Evolutionary conservation across 2,329 filamentous ascomycete genomes (phyloP).

Genomic region (Rhynchosporium secalis): DNA sequence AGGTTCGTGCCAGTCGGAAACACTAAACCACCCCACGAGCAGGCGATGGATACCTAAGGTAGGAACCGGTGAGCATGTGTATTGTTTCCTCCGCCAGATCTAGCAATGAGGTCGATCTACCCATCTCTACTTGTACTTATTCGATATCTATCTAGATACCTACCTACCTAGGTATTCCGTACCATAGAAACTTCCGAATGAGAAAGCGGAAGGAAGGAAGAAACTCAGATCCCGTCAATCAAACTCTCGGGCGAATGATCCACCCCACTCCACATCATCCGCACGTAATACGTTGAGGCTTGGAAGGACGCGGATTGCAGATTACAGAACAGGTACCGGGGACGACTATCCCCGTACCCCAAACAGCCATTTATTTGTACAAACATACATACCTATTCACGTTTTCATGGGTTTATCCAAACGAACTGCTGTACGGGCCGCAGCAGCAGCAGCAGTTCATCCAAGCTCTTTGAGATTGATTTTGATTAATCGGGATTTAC

Average conservation of each 20-base stretch:
- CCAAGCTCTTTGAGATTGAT: conserved; percentile 1
- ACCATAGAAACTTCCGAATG: background rate
- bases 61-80: background rate
- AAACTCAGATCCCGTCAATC: too few relatives aligned
- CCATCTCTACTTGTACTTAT: too few relatives aligned
- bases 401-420: background rate
- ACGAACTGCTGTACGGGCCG: background rate
- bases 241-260: conserved; percentile 2
- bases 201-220: background rate
- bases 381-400: background rate
- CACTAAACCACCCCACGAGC: too few relatives aligned
- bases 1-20: too few relatives aligned
- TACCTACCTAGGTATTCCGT: background rate
- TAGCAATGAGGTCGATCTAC: background rate
- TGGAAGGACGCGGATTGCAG: background rate
- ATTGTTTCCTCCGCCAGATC: background rate
- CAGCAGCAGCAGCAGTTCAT: background rate
- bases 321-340: background rate
- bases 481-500: background rate
- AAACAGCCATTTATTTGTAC: background rate
- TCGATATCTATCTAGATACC: background rate
- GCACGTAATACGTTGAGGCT: background rate
- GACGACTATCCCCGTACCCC: conserved; percentile 1
- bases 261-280: background rate
- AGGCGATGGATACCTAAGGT: too few relatives aligned